Base-by-base conservation (phyloP, 1,284 basidiomycete species). In the Phylloporus gajari region DNA sequence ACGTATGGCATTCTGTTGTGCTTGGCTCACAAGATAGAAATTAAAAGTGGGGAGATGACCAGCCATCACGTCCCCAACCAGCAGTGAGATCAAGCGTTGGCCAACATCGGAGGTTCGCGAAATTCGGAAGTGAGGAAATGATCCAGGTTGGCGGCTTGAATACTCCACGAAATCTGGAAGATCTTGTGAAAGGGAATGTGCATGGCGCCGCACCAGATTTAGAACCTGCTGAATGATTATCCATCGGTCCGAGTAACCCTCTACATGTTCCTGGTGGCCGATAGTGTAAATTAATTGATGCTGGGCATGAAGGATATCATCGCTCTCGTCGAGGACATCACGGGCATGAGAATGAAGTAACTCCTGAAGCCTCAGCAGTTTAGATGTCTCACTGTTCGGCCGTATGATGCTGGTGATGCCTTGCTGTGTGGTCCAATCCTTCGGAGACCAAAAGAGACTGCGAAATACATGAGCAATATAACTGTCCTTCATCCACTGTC, bases 291-390 rank as follows among this genome's bases (percentile, higher is more conserved):
- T 79, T 1, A 89, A 77, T 64, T 88, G 88, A 65, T 86, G 88
- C 0, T 83, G 80, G 46, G 85, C 83, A 67, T 84, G 83, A 2
- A 89, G 80, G 51, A 89, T 81, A 70, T 88, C 88, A 67, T 89
- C 88, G 72, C 86, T 87, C 74, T 89, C 88, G 66, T 89, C 88
- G 8, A 89, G 75, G 38, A 89, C 79, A 67, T 89, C 88, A 7
- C 86, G 81, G 23, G 83, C 78, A 38, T 75, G 58, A 1, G 69
- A 67, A 27, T 79, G 38, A 23, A 68, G 61, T 61, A 60, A 68
- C n/a, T 15, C 56, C 51, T 68, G 61, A 1, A 63, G 21, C n/a
- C 5, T 9, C 23, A 15, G 30, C 35, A 35, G 35, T n/a, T n/a
- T n/a, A 35, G 35, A 35, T 35, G n/a, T n/a, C n/a, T 35, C 35